Evolutionary conservation across 1,284 basidiomycete genomes (phyloP), one percentile per base, ranked within the genome.

Genomic region (Malassezia obtusa): DNA sequence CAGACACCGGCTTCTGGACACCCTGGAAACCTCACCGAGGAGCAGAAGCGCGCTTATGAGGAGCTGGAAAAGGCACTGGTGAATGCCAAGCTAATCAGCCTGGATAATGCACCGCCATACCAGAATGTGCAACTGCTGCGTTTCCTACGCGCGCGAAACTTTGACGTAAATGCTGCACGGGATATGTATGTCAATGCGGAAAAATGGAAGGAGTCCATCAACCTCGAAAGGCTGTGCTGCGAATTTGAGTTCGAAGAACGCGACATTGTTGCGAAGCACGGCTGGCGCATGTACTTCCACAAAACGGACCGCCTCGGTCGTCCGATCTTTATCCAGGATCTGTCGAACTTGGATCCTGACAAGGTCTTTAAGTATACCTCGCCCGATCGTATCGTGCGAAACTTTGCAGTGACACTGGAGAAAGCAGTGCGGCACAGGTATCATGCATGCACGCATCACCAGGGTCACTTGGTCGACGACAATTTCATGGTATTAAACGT

Each of bases 251-350:
- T 70, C 17, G 40, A 57, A 14, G 69, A 73, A 38, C 52, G 62
- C 28, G 65, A 68, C 11, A 41, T 45, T 3, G 67, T 73, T 3
- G 69, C 67, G 0, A 26, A 52, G 5, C 44, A 57, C 17, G 70
- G 70, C 14, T 73, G 70, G 70, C 57, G 63, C 39, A 73, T 73
- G 70, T 73, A 73, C 50, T 73, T 72, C 40, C 70, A 73, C 63
- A 63, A 63, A 36, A 61, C 56, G 10, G 70, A 73, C 52, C 50
- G 53, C 32, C 49, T 67, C 1, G 67, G 69, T 10, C 58, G 70
- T 3, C 70, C 70, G 5, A 67, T 73, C 33, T 73, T 73, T 40
- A 59, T 71, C 33, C 70, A 73, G 53, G 68, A 71, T 45, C 46
- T 73, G 24, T 61, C 63, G 36, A 57, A 62, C 40, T 56, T 73